Evolutionary conservation across 1,284 basidiomycete genomes (phyloP).

Genomic region (Trichosporon sp.): DNA sequence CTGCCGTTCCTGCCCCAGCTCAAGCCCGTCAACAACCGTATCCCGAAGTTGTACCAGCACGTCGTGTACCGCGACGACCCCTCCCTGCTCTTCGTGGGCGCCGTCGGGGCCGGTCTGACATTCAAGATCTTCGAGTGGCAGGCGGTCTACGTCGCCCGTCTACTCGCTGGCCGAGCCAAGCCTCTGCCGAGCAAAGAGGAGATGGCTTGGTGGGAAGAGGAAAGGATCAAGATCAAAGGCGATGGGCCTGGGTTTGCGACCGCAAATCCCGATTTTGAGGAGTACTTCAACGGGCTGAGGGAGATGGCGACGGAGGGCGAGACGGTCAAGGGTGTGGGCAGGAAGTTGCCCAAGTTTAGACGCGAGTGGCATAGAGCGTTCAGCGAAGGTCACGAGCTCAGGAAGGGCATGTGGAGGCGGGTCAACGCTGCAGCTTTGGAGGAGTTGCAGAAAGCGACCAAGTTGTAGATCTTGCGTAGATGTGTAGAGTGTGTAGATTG

Average conservation of each 20-base stretch:
- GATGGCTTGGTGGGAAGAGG: slow-evolving; percentile 6
- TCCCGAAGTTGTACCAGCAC: slow-evolving; percentile 52
- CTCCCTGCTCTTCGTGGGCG: slow-evolving; percentile 49
- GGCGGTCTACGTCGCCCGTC: slow-evolving; percentile 29
- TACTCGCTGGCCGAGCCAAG: slow-evolving; percentile 24
- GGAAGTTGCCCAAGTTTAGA: slow-evolving; percentile 6
- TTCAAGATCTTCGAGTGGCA: slow-evolving; percentile 41
- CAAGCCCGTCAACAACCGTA: slow-evolving; percentile 50
- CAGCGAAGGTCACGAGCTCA: slow-evolving; percentile 7
- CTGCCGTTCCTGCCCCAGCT: slow-evolving; percentile 12
- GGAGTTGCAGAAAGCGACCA: not conserved
- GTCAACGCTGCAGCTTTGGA: not conserved
- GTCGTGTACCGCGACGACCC: slow-evolving; percentile 54
- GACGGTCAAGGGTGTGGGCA: not conserved
- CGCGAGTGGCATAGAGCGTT: slow-evolving; percentile 9
- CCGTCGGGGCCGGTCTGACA: slow-evolving; percentile 31
- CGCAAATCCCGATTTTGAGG: slow-evolving; percentile 9
- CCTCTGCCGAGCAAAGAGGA: slow-evolving; percentile 19
- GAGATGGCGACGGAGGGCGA: not conserved
- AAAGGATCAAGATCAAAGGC: slow-evolving; percentile 1
- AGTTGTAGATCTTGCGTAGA: not conserved
- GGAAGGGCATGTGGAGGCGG: slow-evolving; percentile 11
- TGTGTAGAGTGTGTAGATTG: not conserved
- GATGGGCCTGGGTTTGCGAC: slow-evolving; percentile 6
- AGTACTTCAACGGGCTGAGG: slow-evolving; percentile 10